phyloP scores from a whole-genome alignment of 176 grass and related monocot species.

The Microstegium vimineum region DNA sequence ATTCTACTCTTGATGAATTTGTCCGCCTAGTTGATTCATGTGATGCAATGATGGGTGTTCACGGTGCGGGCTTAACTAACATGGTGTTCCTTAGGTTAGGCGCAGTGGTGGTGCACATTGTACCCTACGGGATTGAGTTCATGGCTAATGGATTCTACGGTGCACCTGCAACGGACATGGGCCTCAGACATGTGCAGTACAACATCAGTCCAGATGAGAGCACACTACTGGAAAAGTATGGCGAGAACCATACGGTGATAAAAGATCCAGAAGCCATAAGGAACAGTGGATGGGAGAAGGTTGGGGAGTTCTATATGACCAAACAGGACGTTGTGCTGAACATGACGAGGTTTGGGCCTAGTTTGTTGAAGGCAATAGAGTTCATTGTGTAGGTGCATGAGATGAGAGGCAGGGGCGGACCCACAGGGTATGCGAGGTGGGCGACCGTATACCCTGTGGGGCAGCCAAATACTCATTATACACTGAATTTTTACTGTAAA shows the following conservation, averaged over 20 bases:
- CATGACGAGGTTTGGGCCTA: conserved; percentile 52
- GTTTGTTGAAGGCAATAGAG: conserved; percentile 47
- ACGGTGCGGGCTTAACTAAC: conserved; percentile 67
- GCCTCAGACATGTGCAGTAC: conserved; percentile 51
- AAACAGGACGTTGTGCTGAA: conserved; percentile 68
- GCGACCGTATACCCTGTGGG: too few species aligned
- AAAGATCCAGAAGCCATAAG: conserved; percentile 55
- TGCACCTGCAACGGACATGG: conserved; percentile 51
- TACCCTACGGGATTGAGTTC: conserved; percentile 61
- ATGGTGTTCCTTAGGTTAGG: conserved; percentile 60
- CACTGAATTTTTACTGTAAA: too few species aligned
- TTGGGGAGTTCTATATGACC: conserved; percentile 55
- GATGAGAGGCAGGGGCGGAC: too few species aligned
- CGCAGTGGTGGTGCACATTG: conserved; percentile 56
- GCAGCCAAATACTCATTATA: too few species aligned
- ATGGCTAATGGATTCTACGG: conserved; percentile 43
- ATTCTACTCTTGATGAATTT: conserved; percentile 37
- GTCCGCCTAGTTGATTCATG: conserved; percentile 45
- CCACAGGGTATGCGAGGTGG: too few species aligned
- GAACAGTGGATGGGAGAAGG: conserved; percentile 43
- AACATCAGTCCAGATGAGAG: conserved; percentile 55
- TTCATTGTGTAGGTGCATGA: conserved; percentile 37
- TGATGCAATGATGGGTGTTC: conserved; percentile 66
- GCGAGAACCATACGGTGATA: conserved; percentile 51
- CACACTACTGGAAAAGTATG: conserved; percentile 57